phyloP scores from a whole-genome alignment of 2,329 filamentous ascomycete genomes.

The Stagonosporopsis vannaccii region DNA sequence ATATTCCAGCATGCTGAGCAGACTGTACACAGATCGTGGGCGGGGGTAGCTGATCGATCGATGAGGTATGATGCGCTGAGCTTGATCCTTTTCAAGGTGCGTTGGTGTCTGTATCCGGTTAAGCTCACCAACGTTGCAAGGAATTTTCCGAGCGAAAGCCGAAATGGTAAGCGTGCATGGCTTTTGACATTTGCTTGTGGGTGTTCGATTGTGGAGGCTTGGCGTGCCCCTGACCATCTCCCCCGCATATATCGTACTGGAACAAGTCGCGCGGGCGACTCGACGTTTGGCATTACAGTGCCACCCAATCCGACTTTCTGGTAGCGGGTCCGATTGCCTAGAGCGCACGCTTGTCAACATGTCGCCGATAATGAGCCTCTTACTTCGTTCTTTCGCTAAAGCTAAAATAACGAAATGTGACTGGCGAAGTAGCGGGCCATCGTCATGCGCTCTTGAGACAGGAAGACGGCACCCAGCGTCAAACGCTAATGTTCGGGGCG shows the following conservation, averaged over 20 bases:
- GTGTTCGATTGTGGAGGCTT: neutral
- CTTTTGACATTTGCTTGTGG: neutral
- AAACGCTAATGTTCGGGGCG: conserved; percentile 12
- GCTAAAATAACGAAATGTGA: neutral
- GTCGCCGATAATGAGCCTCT: conserved; percentile 11
- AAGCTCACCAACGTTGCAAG: conserved; percentile 2
- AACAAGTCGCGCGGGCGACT: conserved; percentile 3
- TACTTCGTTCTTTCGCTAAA: neutral
- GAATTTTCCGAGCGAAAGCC: conserved; percentile 14
- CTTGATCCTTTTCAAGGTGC: conserved; percentile 2
- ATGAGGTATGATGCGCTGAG: conserved; percentile 7
- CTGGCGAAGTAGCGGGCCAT: conserved; percentile 5
- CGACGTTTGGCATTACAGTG: conserved; percentile 5
- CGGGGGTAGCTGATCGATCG: conserved; percentile 12
- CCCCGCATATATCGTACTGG: conserved; percentile 11
- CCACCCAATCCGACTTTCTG: conserved; percentile 2
- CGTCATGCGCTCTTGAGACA: neutral
- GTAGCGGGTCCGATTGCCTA: conserved; percentile 10
- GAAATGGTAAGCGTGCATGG: neutral
- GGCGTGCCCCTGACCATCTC: conserved; percentile 12
- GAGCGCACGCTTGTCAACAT: neutral
- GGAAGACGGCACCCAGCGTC: conserved; percentile 12
- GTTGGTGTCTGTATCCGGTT: conserved; percentile 1
- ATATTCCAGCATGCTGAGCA: neutral
- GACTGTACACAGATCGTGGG: neutral